These are phyloP conservation scores for Dovyalis caffra DNA, from an alignment of 345 rosid genomes.

Conservation along the genomic window DNA sequence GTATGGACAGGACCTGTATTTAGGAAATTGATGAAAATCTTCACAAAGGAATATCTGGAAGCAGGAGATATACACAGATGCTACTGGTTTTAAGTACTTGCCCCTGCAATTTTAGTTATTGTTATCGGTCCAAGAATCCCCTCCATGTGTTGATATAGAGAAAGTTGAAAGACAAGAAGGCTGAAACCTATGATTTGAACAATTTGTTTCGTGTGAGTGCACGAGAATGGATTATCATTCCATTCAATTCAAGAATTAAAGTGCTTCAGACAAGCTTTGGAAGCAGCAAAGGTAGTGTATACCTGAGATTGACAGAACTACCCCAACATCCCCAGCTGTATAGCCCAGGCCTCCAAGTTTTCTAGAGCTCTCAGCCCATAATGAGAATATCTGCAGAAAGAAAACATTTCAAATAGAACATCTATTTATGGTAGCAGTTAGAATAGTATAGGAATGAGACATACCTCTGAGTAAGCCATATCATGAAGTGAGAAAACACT, in stretches of 20 bases:
- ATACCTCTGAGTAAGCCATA: slow-evolving; percentile 94
- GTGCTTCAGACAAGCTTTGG: no score
- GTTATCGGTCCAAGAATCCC: slow-evolving; percentile 62
- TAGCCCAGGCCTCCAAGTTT: slow-evolving; percentile 69
- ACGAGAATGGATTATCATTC: no score
- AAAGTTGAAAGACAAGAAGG: slow-evolving; percentile 75
- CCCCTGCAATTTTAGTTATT: slow-evolving; percentile 62
- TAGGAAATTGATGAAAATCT: slow-evolving; percentile 1
- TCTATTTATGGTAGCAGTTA: not conserved
- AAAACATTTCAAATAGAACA: no score
- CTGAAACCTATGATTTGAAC: slow-evolving; percentile 52
- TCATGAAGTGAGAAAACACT: slow-evolving; percentile 93
- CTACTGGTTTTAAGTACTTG: slow-evolving; percentile 20
- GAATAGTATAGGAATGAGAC: not conserved
- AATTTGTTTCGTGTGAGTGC: no score
- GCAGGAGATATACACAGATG: not conserved
- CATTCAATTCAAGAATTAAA: no score
- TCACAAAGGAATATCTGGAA: not conserved
- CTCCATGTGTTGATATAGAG: slow-evolving; percentile 57
- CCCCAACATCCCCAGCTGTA: slow-evolving; percentile 64
- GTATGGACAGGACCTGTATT: slow-evolving; percentile 54
- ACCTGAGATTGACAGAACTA: slow-evolving; percentile 79
- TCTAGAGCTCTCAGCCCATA: slow-evolving; percentile 88
- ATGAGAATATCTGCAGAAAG: slow-evolving; percentile 58
- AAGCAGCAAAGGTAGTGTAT: no score